These are phyloP conservation scores for Cutaneotrichosporon curvatum DNA, from an alignment of 1,284 basidiomycete species.

Conservation along the genomic window DNA sequence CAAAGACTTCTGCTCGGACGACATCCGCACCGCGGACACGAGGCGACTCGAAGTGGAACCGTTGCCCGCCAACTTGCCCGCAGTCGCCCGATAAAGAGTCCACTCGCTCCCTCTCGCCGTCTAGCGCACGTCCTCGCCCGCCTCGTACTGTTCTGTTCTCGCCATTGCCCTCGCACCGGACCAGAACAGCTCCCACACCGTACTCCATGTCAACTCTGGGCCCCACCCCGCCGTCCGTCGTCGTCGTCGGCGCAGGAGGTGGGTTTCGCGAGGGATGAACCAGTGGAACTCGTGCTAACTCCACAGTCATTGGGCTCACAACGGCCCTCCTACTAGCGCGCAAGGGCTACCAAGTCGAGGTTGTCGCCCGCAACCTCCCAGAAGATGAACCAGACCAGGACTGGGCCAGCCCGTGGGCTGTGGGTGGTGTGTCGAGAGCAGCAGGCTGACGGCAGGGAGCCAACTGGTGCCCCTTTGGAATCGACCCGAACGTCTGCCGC, in stretches of 20 bases:
- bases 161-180: too few species aligned
- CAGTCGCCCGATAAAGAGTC: too few species aligned
- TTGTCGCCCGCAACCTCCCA: constrained; percentile 45
- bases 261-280: neutral
- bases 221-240: constrained; percentile 1
- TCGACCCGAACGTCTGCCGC: constrained; percentile 35
- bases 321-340: constrained; percentile 18
- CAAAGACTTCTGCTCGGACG: too few species aligned
- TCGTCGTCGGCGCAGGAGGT: constrained; percentile 20
- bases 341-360: constrained; percentile 3
- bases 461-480: constrained; percentile 20
- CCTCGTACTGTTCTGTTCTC: too few species aligned
- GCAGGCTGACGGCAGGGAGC: constrained; percentile 3
- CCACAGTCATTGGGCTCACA: constrained; percentile 19
- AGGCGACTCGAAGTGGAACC: too few species aligned
- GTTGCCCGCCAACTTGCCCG: too few species aligned
- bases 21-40: too few species aligned
- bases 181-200: too few species aligned
- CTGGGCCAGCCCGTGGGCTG: constrained; percentile 50
- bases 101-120: too few species aligned
- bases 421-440: constrained; percentile 45
- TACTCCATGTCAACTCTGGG: neutral
- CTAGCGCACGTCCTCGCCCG: too few species aligned
- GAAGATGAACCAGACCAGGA: constrained; percentile 45
- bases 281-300: neutral